These are phyloP conservation scores for Diplodia intermedia DNA, from an alignment of 2,329 filamentous ascomycete species.

Conservation along the genomic window DNA sequence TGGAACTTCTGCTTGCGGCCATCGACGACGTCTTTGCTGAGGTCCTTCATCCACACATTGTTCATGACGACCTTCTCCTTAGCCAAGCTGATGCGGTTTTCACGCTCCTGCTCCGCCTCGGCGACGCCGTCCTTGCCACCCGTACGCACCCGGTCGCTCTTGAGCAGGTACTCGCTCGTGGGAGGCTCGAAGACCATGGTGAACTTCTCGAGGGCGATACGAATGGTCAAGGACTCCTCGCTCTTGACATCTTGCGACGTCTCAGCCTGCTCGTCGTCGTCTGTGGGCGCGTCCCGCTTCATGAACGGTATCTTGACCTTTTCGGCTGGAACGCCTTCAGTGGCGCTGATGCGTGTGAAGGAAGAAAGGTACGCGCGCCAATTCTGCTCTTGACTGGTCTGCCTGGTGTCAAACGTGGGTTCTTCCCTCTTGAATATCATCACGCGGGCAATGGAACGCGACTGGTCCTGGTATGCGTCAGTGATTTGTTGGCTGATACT, in stretches of 20 bases:
- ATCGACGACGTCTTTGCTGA: constrained; percentile 56
- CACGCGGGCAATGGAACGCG: constrained; percentile 75
- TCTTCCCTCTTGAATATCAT: constrained; percentile 90
- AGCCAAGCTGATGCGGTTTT: constrained; percentile 46
- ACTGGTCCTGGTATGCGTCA: constrained; percentile 54
- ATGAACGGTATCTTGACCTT: constrained; percentile 51
- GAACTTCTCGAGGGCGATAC: constrained; percentile 54
- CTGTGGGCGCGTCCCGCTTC: constrained; percentile 49
- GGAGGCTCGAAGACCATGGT: constrained; percentile 51
- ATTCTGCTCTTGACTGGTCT: constrained; percentile 66
- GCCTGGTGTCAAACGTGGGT: constrained; percentile 75
- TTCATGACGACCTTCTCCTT: constrained; percentile 54
- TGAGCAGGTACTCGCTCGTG: constrained; percentile 53
- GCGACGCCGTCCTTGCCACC: constrained; percentile 45
- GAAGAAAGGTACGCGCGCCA: constrained; percentile 98
- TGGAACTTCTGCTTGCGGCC: constrained; percentile 48
- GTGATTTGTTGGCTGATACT: not conserved
- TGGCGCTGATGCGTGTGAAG: constrained; percentile 86
- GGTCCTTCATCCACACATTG: constrained; percentile 55
- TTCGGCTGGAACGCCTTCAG: constrained; percentile 55
- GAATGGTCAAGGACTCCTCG: constrained; percentile 54
- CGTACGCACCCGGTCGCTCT: constrained; percentile 45
- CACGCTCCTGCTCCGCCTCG: constrained; percentile 45
- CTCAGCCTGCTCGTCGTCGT: constrained; percentile 45
- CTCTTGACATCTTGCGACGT: constrained; percentile 40